Evolutionary conservation across 2,329 filamentous ascomycete species (phyloP).

Genomic region (Phyllosticta paracitricarpa): DNA sequence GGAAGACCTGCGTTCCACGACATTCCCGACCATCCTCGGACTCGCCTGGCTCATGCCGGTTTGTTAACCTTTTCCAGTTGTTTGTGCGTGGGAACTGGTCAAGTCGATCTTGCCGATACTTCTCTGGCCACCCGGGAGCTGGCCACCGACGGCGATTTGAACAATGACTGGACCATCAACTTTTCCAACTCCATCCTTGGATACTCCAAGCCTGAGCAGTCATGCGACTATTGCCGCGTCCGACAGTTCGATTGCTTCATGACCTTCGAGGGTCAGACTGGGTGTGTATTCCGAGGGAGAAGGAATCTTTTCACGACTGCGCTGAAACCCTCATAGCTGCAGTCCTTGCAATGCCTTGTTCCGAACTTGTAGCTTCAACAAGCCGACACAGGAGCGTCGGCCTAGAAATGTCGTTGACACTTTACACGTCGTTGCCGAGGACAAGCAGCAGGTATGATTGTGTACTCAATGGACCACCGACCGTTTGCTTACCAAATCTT

Average conservation of each 20-base stretch:
- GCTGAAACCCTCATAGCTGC: constrained; percentile 18
- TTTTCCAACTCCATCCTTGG: constrained; percentile 38
- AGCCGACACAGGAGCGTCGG: constrained; percentile 20
- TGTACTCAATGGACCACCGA: neutral
- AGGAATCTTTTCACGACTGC: neutral
- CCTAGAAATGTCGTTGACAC: constrained; percentile 35
- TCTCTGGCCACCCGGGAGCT: neutral
- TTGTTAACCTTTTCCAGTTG: neutral
- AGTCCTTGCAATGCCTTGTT: constrained; percentile 40
- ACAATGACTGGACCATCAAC: constrained; percentile 28
- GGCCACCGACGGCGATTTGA: constrained; percentile 13
- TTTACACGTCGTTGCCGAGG: constrained; percentile 37
- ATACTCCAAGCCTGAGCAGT: constrained; percentile 34
- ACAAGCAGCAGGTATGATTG: constrained; percentile 14
- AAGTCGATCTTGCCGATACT: neutral
- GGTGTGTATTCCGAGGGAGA: constrained; percentile 1
- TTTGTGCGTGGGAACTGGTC: neutral
- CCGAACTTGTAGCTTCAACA: constrained; percentile 38
- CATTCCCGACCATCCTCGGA: neutral
- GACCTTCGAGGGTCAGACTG: constrained; percentile 28
- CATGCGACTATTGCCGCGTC: constrained; percentile 40
- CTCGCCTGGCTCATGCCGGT: neutral
- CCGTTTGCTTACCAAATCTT: neutral
- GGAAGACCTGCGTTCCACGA: neutral
- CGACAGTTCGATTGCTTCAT: constrained; percentile 39